A percentile compares a stretch with the other conserved stretches of the same genome.
These are phyloP conservation scores for Aspergillus saccharolyticus DNA, from an alignment of 495 filamentous ascomycete genomes.

Conservation along the genomic window DNA sequence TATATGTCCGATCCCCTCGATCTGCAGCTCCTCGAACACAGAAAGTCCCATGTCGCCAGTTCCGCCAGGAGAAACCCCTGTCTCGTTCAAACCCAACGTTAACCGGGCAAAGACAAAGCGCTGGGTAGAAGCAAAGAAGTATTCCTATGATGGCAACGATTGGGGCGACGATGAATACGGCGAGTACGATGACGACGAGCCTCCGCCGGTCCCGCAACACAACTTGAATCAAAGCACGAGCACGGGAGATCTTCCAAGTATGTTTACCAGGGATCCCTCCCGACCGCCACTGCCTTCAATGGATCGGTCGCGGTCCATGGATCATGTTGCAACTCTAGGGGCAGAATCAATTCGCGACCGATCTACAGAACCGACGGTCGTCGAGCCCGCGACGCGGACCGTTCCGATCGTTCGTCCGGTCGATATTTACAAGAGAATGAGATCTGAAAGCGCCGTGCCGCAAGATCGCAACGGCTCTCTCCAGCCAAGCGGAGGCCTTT, in stretches of 20 bases:
- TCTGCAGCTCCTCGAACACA: conserved; percentile 18
- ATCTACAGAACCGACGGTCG: conserved; percentile 29
- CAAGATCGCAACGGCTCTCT: conserved; percentile 32
- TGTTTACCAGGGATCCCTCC: conserved; percentile 1
- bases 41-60: conserved; percentile 31
- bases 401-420: conserved; percentile 64
- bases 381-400: conserved; percentile 19
- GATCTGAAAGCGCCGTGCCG: conserved; percentile 59
- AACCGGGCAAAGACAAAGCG: conserved; percentile 88
- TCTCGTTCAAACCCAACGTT: conserved; percentile 72
- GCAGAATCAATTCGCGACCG: conserved; percentile 43
- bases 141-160: conserved; percentile 88
- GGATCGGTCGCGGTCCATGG: conserved; percentile 40
- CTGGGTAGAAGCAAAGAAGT: conserved; percentile 87
- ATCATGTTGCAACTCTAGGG: conserved; percentile 18
- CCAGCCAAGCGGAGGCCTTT: not conserved
- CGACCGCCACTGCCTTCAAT: conserved; percentile 23
- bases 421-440: conserved; percentile 72
- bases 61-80: conserved; percentile 34
- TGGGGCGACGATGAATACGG: conserved; percentile 86
- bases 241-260: conserved; percentile 23
- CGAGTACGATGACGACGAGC: conserved; percentile 58
- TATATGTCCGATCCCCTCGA: not conserved
- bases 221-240: conserved; percentile 34
- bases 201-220: conserved; percentile 38